These are phyloP conservation scores for Oidiodendron maius DNA, from an alignment of 495 filamentous ascomycete genomes.

Conservation along the genomic window DNA sequence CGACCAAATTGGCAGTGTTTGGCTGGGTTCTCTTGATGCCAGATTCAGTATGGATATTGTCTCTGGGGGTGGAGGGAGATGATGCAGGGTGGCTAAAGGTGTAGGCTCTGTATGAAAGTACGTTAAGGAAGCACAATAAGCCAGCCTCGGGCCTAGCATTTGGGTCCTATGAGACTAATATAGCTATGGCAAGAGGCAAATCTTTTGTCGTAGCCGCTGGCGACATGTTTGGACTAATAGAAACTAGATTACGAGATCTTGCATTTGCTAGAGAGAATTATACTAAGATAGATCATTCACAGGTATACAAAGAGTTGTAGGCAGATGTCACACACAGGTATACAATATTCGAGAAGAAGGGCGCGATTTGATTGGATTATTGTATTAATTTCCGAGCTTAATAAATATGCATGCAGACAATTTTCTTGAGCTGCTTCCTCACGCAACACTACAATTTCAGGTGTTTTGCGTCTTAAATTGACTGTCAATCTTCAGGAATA, in stretches of 20 bases:
- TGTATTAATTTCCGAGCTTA: too few relatives aligned
- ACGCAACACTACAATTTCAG: too few relatives aligned
- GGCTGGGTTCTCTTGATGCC: conserved; percentile 37
- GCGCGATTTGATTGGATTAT: too few relatives aligned
- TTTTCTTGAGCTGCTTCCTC: too few relatives aligned
- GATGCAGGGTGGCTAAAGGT: conserved; percentile 36
- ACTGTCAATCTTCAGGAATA: too few relatives aligned
- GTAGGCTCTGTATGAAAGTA: conserved; percentile 25
- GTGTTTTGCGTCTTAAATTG: too few relatives aligned
- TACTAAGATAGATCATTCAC: conserved; percentile 4
- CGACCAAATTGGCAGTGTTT: conserved; percentile 37
- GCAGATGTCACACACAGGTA: too few relatives aligned
- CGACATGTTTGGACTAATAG: conserved; percentile 24
- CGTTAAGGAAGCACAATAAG: conserved; percentile 37
- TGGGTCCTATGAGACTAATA: conserved; percentile 19
- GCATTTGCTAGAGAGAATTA: background rate
- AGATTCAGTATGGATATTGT: conserved; percentile 35
- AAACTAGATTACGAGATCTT: conserved; percentile 15
- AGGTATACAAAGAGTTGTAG: conserved; percentile 2
- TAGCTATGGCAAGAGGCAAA: conserved; percentile 18
- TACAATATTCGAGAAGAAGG: too few relatives aligned
- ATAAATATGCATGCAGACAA: too few relatives aligned
- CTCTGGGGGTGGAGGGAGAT: conserved; percentile 17
- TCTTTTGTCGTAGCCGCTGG: conserved; percentile 19
- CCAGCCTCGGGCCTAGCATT: conserved; percentile 25